These are phyloP conservation scores for Trametes meyenii DNA, from an alignment of 768 basidiomycete genomes.

Conservation along the genomic window DNA sequence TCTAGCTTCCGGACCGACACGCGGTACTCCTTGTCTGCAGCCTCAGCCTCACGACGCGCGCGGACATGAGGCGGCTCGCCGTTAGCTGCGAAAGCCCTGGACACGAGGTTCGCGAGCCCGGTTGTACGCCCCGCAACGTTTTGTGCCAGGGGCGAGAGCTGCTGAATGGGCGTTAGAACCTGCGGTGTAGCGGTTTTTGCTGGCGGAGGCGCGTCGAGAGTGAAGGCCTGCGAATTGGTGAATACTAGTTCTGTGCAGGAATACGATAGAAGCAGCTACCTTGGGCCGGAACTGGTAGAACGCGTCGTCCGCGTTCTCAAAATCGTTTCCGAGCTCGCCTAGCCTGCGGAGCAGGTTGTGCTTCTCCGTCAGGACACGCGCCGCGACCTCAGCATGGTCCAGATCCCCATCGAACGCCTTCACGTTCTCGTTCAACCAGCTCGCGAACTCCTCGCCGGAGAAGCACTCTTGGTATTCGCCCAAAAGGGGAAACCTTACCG, in stretches of 20 bases:
- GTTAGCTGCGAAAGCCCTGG: constrained; percentile 62
- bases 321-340: constrained; percentile 82
- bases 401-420: constrained; percentile 76
- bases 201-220: constrained; percentile 43
- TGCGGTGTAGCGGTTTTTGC: constrained; percentile 32
- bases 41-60: constrained; percentile 76
- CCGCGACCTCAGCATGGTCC: constrained; percentile 78
- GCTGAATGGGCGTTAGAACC: constrained; percentile 33
- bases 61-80: constrained; percentile 70
- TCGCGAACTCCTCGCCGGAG: constrained; percentile 85
- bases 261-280: constrained; percentile 42
- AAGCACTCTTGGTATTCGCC: constrained; percentile 89
- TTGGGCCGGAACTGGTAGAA: constrained; percentile 86
- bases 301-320: constrained; percentile 76
- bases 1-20: constrained; percentile 82
- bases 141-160: constrained; percentile 48
- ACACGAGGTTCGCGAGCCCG: constrained; percentile 69
- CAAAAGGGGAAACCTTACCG: constrained; percentile 75
- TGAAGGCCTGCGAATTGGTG: constrained; percentile 54
- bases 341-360: constrained; percentile 66
- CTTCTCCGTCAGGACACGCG: constrained; percentile 54
- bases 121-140: constrained; percentile 70
- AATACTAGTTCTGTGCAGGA: not conserved
- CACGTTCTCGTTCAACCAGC: constrained; percentile 80
- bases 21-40: constrained; percentile 80